Evolutionary conservation across 2,329 filamentous ascomycete genomes (phyloP), one percentile per base, ranked within the genome.

Genomic region (Exophiala viscosa): DNA sequence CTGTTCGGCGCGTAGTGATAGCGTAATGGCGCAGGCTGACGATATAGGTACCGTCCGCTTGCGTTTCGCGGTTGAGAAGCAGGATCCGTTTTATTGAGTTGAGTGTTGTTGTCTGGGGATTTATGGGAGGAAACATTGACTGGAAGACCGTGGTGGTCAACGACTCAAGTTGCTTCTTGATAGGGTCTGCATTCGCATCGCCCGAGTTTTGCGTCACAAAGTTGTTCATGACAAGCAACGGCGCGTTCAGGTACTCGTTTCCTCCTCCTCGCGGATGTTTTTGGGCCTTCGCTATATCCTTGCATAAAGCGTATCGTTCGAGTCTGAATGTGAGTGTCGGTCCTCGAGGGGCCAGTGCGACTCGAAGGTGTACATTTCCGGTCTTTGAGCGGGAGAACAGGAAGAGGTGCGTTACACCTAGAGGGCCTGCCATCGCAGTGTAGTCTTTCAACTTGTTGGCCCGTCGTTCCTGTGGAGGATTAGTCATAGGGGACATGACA

Each of bases 181-280:
- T 85, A 57, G 86, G 83, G 17, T 83, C 81, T 52, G 84, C 80
- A 54, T 74, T 68, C 50, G 73, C 67, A 17, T 83, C 81, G 52
- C 84, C 80, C 55, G 74, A 67, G 50, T 73, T 67, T 23, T 86
- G 80, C 3, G 84, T 86, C 35, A 82, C 82, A 70, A 99, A 96
- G 70, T 96, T 96, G 75, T 99, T 99, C 93, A 99, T 97, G 61
- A 99, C 93, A 40, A 99, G 81, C 72, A 97, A 73, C 57, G 93
- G 93, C 5, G 93, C 85, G 39, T 85, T 90, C 52, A 87, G 78
- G 65, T 89, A 95, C 69, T 96, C 90, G 68, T 92, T 92, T 58
- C 87, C 89, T 43, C 86, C 86, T 43, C 85, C 87, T 66, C 85
- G 83, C 7, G 92, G 90, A 62, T 90, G 87, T 70, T 87, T 90